Conservation (phyloP, 139 green algal genomes). For the Zygnema circumcarinatum region DNA sequence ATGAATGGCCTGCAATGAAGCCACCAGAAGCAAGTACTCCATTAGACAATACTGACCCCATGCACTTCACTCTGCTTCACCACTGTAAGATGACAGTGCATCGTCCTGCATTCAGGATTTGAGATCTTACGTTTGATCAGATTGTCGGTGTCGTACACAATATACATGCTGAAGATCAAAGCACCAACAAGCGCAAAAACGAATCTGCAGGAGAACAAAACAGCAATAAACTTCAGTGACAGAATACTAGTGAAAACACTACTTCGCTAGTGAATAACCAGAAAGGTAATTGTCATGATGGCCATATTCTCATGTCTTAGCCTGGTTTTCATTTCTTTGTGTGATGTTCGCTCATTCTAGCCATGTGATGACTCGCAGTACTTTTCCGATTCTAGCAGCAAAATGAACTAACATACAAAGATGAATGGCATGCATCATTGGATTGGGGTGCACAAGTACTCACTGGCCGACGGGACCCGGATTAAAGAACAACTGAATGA, state of each 20-base stretch:
- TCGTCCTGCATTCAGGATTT: too few species aligned
- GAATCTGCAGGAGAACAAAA: too few species aligned
- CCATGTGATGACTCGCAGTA: too few species aligned
- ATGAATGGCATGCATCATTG: too few species aligned
- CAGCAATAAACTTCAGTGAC: background rate
- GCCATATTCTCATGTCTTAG: background rate
- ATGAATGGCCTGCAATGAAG: constrained; percentile 43
- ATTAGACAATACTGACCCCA: too few species aligned
- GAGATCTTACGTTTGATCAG: constrained; percentile 57
- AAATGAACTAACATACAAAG: too few species aligned
- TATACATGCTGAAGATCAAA: constrained; percentile 71
- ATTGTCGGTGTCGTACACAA: constrained; percentile 69
- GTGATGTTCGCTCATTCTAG: background rate
- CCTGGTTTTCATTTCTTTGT: background rate
- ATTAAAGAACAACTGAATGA: constrained; percentile 75
- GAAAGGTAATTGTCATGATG: background rate
- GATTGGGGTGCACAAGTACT: too few species aligned
- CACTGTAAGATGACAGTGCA: too few species aligned
- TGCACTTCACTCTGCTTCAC: too few species aligned
- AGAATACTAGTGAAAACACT: background rate
- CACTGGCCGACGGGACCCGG: constrained; percentile 52
- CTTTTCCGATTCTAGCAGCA: too few species aligned
- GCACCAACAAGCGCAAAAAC: constrained; percentile 72
- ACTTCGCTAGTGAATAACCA: background rate
- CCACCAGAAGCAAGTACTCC: background rate